Evolutionary conservation across 352 stramenopile genomes (phyloP).

Genomic region (Aphanomyces stellatus): DNA sequence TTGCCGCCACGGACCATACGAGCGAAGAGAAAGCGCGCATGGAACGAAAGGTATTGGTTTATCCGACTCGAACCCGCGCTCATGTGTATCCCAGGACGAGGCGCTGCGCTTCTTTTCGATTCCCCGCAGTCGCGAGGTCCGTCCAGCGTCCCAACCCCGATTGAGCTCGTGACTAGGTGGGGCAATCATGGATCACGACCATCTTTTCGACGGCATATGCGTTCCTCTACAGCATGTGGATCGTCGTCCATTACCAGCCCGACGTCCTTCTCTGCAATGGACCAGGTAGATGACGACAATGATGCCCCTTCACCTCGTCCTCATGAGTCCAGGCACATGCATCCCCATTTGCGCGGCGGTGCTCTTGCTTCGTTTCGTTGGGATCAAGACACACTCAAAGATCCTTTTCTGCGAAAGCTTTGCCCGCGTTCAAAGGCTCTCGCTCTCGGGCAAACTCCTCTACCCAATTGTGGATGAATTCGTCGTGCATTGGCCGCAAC

Average conservation of each 20-base stretch:
- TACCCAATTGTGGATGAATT: constrained; percentile 92
- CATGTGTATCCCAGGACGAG: too few relatives aligned
- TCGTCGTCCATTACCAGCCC: constrained; percentile 68
- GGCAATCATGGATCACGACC: constrained; percentile 87
- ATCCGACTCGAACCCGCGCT: too few relatives aligned
- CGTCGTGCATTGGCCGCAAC: constrained; percentile 90
- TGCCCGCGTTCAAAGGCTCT: constrained; percentile 88
- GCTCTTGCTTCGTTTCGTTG: constrained; percentile 78
- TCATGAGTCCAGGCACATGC: constrained; percentile 71
- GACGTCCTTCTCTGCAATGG: constrained; percentile 92
- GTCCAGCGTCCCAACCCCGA: not conserved
- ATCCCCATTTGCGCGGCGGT: constrained; percentile 85
- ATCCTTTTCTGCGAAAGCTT: constrained; percentile 95
- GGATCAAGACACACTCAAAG: constrained; percentile 43
- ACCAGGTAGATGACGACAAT: constrained; percentile 39
- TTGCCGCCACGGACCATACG: constrained; percentile 89
- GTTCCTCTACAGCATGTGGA: constrained; percentile 58
- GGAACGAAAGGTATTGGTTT: constrained; percentile 40
- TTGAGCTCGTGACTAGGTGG: constrained; percentile 42
- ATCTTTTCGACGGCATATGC: constrained; percentile 81
- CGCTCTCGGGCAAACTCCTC: constrained; percentile 88
- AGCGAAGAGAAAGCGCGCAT: constrained; percentile 65
- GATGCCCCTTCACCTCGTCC: not conserved
- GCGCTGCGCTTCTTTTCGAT: constrained; percentile 69
- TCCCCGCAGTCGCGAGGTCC: constrained; percentile 85